Evolutionary conservation across 148 eudicot species (phyloP).

Genomic region (Vaccinium darrowii): DNA sequence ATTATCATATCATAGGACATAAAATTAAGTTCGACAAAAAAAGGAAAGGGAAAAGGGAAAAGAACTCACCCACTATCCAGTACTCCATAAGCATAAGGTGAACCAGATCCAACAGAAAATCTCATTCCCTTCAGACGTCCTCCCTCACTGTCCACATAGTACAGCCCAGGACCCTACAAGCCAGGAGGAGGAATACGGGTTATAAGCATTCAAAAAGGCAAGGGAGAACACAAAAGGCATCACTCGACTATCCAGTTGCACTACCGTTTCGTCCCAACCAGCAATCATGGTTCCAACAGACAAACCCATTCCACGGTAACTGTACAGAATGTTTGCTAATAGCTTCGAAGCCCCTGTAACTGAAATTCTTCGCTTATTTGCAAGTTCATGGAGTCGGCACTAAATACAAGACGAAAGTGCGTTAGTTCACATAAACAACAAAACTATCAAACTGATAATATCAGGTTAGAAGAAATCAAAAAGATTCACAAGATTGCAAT

Average conservation of each 20-base stretch:
- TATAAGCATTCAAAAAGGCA: not conserved
- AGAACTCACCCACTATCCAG: constrained; percentile 80
- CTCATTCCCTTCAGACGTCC: constrained; percentile 91
- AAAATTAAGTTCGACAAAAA: not conserved
- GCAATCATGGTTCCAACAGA: constrained; percentile 99
- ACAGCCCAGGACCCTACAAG: constrained; percentile 90
- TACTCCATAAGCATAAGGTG: constrained; percentile 99
- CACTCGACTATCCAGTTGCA: not conserved
- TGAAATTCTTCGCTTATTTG: constrained; percentile 94
- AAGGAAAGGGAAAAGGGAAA: not conserved
- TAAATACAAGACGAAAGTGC: constrained; percentile 18
- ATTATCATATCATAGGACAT: not conserved
- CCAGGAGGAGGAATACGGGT: constrained; percentile 12
- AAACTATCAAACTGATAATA: not conserved
- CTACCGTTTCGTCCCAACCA: constrained; percentile 99
- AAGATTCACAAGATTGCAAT: not conserved
- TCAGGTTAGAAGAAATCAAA: not conserved
- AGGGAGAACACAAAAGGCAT: not conserved
- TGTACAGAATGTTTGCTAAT: constrained; percentile 87
- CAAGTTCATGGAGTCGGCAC: constrained; percentile 96
- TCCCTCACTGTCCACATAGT: constrained; percentile 98
- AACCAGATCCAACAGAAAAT: constrained; percentile 99
- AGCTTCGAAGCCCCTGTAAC: constrained; percentile 96
- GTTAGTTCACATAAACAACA: not conserved
- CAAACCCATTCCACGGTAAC: constrained; percentile 94